Evolutionary conservation across 495 filamentous ascomycete genomes (phyloP).

Genomic region (Daldinia vernicosa): DNA sequence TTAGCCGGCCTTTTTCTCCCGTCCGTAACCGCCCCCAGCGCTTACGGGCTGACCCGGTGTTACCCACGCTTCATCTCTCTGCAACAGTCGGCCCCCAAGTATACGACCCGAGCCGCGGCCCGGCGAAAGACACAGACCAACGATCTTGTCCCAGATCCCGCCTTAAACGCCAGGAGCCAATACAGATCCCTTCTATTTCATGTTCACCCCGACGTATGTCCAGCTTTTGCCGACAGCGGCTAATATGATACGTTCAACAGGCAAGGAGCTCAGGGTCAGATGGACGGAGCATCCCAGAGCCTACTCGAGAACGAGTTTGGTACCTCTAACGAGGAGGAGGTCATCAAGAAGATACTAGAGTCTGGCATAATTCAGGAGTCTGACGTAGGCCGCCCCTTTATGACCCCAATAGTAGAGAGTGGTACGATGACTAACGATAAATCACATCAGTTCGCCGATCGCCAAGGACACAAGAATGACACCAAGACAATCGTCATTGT

Average conservation of each 20-base stretch:
- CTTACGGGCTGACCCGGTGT: slow-evolving; percentile 14
- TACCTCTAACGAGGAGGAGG: slow-evolving; percentile 76
- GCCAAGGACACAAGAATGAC: slow-evolving; percentile 55
- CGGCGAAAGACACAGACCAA: slow-evolving; percentile 1
- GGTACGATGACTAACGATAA: background rate
- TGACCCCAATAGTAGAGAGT: background rate
- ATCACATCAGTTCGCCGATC: slow-evolving; percentile 51
- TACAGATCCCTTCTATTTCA: background rate
- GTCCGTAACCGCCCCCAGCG: slow-evolving; percentile 18
- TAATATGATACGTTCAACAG: slow-evolving; percentile 56
- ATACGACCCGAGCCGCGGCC: background rate
- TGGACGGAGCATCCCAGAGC: slow-evolving; percentile 77
- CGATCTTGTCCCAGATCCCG: background rate
- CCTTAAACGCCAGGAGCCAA: slow-evolving; percentile 20
- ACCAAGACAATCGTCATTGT: slow-evolving; percentile 45
- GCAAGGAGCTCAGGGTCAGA: slow-evolving; percentile 83
- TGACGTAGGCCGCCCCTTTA: slow-evolving; percentile 62
- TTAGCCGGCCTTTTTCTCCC: background rate
- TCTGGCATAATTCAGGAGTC: slow-evolving; percentile 73
- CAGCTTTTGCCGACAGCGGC: slow-evolving; percentile 17
- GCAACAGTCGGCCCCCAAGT: slow-evolving; percentile 12
- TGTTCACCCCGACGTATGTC: background rate
- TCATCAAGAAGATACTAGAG: slow-evolving; percentile 81
- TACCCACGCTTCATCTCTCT: slow-evolving; percentile 14
- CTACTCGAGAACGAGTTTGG: slow-evolving; percentile 88